Evolutionary conservation across 1,284 basidiomycete species (phyloP).

Genomic region (Pseudozyma sp.): DNA sequence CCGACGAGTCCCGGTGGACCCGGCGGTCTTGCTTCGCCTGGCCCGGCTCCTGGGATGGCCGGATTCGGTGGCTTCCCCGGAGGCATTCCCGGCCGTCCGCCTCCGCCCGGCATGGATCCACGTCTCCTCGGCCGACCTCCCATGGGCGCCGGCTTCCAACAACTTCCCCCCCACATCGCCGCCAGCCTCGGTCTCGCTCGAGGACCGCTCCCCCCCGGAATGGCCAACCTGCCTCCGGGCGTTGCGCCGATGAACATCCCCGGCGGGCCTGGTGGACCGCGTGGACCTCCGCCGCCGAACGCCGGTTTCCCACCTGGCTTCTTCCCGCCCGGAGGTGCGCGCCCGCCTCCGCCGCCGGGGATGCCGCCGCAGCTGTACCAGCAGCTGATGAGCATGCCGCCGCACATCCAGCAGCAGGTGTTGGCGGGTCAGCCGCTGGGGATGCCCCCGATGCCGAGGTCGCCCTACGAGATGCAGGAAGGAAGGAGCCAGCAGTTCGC

Average conservation of each 20-base stretch:
- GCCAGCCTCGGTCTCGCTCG: slow-evolving; percentile 39
- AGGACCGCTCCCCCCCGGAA: slow-evolving; percentile 48
- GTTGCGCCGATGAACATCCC: slow-evolving; percentile 37
- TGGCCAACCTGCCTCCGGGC: slow-evolving; percentile 35
- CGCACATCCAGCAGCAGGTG: slow-evolving; percentile 61
- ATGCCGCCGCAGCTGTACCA: slow-evolving; percentile 62
- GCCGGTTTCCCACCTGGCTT: slow-evolving; percentile 26
- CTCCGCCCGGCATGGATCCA: slow-evolving; percentile 52
- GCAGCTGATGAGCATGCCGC: slow-evolving; percentile 61
- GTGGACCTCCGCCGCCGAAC: slow-evolving; percentile 25
- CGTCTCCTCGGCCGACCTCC: slow-evolving; percentile 51
- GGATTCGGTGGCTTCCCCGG: slow-evolving; percentile 39
- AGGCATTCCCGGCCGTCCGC: slow-evolving; percentile 30
- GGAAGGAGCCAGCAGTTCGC: slow-evolving; percentile 23
- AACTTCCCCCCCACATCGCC: slow-evolving; percentile 58
- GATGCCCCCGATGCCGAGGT: slow-evolving; percentile 29
- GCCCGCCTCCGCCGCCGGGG: slow-evolving; percentile 45
- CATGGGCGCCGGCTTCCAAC: slow-evolving; percentile 40
- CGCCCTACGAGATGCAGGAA: slow-evolving; percentile 36
- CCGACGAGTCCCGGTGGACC: slow-evolving; percentile 22
- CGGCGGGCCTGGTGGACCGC: not conserved
- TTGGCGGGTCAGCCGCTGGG: slow-evolving; percentile 37
- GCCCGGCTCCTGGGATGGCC: slow-evolving; percentile 21
- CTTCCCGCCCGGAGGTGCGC: slow-evolving; percentile 5
- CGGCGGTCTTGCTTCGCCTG: slow-evolving; percentile 31